These are phyloP conservation scores for Trichosporon ovoides DNA, from an alignment of 1,284 basidiomycete genomes.

Conservation along the genomic window DNA sequence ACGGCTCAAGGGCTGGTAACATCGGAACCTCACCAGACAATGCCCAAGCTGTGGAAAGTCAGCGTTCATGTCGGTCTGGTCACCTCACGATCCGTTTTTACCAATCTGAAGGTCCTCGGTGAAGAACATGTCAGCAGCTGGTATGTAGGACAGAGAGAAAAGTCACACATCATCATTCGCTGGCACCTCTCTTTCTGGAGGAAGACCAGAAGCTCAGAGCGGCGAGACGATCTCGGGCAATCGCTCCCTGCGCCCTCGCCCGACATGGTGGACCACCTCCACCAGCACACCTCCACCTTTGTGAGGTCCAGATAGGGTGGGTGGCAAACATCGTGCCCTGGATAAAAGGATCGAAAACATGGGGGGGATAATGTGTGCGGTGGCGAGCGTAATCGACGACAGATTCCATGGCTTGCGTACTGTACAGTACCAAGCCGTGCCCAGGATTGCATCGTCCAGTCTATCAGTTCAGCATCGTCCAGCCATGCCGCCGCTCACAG, in stretches of 20 bases:
- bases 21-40: constrained; percentile 37
- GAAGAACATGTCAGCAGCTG: constrained; percentile 36
- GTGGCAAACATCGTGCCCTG: background rate
- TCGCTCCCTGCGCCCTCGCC: background rate
- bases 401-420: background rate
- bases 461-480: background rate
- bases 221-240: background rate
- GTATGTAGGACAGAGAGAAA: background rate
- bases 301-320: background rate
- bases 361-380: background rate
- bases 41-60: constrained; percentile 30
- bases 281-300: background rate
- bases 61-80: background rate
- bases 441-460: background rate
- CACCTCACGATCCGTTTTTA: constrained; percentile 39
- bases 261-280: background rate
- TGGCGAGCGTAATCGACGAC: background rate
- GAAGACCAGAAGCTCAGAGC: background rate
- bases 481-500: constrained; percentile 16
- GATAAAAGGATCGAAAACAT: constrained; percentile 5
- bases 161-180: too few relatives aligned
- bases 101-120: constrained; percentile 37
- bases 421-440: background rate
- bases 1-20: background rate
- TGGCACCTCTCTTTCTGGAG: background rate